Evolutionary conservation across 1,284 basidiomycete species (phyloP).

Genomic region (Sutorius eximius): DNA sequence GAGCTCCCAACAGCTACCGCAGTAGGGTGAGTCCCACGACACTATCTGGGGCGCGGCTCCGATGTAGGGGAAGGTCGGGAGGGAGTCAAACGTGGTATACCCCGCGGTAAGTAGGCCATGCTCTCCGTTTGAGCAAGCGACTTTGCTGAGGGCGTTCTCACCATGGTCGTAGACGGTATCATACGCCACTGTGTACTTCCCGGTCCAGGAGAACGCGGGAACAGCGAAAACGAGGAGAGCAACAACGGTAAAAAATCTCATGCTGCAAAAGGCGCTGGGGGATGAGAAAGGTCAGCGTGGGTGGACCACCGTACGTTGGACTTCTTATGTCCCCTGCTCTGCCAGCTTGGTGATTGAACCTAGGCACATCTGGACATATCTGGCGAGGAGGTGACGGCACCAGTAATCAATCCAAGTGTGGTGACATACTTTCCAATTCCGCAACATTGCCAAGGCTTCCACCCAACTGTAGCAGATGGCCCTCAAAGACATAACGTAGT

Average conservation of each 20-base stretch:
- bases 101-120: constrained; percentile 40
- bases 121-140: constrained; percentile 51
- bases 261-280: constrained; percentile 1
- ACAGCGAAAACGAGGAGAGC: constrained; percentile 3
- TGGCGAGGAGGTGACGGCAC: background rate
- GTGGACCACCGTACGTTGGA: background rate
- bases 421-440: background rate
- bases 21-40: constrained; percentile 21
- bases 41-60: constrained; percentile 43
- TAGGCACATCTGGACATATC: background rate
- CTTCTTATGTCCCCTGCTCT: constrained; percentile 3
- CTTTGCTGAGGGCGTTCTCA: constrained; percentile 34
- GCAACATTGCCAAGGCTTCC: background rate
- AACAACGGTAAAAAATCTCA: constrained; percentile 12
- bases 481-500: background rate
- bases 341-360: background rate
- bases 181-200: constrained; percentile 14
- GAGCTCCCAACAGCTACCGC: constrained; percentile 30
- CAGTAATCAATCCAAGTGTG: background rate
- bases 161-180: constrained; percentile 40
- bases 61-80: constrained; percentile 52
- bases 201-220: constrained; percentile 10
- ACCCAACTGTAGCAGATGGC: background rate
- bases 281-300: background rate
- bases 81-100: constrained; percentile 43